These are phyloP conservation scores for Quercus variabilis DNA, from an alignment of 306 rosid species.

Conservation along the genomic window DNA sequence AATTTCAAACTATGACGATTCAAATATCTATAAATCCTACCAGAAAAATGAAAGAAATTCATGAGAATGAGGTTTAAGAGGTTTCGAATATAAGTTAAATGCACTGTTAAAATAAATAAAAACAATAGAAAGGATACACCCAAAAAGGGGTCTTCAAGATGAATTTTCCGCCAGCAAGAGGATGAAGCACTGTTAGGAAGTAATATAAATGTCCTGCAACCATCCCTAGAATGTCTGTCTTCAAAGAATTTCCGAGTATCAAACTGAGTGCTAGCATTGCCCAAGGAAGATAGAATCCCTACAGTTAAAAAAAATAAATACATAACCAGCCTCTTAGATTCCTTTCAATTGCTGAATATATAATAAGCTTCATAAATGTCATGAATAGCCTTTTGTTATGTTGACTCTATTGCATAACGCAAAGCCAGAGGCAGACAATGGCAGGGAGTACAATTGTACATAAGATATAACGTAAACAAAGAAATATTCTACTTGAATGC, in stretches of 20 bases:
- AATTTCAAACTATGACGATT: too few species aligned
- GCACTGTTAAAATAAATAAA: background rate
- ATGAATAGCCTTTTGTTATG: too few species aligned
- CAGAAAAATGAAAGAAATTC: background rate
- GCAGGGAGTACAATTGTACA: too few species aligned
- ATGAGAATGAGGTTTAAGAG: background rate
- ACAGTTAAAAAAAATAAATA: background rate
- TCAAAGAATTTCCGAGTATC: constrained; percentile 42
- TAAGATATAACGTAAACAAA: too few species aligned
- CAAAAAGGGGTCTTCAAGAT: constrained; percentile 57
- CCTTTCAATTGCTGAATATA: background rate
- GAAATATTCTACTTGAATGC: too few species aligned
- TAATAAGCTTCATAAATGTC: background rate
- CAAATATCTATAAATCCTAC: background rate
- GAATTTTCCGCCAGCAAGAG: constrained; percentile 64
- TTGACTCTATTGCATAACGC: too few species aligned
- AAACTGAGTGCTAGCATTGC: constrained; percentile 50
- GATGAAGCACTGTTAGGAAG: constrained; percentile 75
- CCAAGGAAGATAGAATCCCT: constrained; percentile 87
- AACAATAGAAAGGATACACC: constrained; percentile 61
- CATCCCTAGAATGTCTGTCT: constrained; percentile 52
- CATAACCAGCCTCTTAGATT: background rate
- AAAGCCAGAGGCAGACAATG: too few species aligned
- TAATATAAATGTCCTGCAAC: constrained; percentile 67
- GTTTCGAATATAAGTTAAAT: background rate